Conservation (phyloP, 2,329 filamentous ascomycete genomes). For the Anthostomella pinea region DNA sequence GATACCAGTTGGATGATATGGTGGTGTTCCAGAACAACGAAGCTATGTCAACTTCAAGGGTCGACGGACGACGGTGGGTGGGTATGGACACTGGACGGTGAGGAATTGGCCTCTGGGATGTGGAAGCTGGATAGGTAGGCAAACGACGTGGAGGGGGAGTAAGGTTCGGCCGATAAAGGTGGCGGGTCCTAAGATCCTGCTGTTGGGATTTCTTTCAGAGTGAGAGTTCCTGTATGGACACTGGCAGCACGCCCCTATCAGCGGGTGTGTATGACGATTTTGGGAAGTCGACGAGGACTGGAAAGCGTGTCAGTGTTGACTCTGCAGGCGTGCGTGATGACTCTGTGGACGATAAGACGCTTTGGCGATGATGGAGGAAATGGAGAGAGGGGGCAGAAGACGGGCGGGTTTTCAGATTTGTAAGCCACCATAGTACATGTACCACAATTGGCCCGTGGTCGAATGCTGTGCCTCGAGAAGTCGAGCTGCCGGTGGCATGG, state of each 20-base stretch:
- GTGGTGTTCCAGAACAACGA: no score
- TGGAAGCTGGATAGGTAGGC: slow-evolving; percentile 1
- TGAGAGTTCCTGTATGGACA: not conserved
- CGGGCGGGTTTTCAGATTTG: slow-evolving; percentile 30
- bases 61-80: not conserved
- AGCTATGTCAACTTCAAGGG: not conserved
- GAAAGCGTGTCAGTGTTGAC: slow-evolving; percentile 3
- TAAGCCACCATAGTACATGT: slow-evolving; percentile 20
- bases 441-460: not conserved
- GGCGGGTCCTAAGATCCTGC: not conserved
- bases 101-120: not conserved
- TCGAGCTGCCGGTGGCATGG: no score
- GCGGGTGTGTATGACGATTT: slow-evolving; percentile 4
- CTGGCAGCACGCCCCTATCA: slow-evolving; percentile 1
- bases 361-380: slow-evolving; percentile 21
- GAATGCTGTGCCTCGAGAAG: slow-evolving; percentile 9
- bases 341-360: slow-evolving; percentile 11
- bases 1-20: no score
- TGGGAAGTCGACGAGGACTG: no score
- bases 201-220: not conserved
- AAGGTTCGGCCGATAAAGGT: not conserved
- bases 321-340: not conserved
- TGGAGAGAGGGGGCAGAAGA: slow-evolving; percentile 30
- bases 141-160: slow-evolving; percentile 6
- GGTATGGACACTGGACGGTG: not conserved